Evolutionary conservation across 257 asterid genomes (phyloP).

Genomic region (Ehretia macrophylla): DNA sequence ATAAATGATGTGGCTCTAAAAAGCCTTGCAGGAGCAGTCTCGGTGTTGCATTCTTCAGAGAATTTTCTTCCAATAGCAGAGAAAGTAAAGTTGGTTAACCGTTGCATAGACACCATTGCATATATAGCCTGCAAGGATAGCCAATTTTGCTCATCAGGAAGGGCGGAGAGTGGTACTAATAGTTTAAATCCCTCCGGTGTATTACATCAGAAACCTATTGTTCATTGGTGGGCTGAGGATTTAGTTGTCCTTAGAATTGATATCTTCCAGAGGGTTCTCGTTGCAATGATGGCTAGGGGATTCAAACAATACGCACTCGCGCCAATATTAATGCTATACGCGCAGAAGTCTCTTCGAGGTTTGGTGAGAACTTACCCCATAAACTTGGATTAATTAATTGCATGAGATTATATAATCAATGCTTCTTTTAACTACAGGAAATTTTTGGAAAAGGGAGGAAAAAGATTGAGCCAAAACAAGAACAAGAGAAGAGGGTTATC

Average conservation of each 20-base stretch:
- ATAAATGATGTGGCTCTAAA: constrained; percentile 67
- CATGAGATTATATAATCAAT: no score
- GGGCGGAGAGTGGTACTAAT: constrained; percentile 17
- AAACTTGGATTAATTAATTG: constrained; percentile 4
- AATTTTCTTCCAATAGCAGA: constrained; percentile 62
- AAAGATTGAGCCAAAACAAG: constrained; percentile 60
- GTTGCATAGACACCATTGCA: constrained; percentile 72
- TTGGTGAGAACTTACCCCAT: constrained; percentile 65
- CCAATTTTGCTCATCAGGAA: constrained; percentile 36
- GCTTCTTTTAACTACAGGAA: constrained; percentile 42
- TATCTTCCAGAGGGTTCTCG: constrained; percentile 66
- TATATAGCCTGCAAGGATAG: constrained; percentile 62
- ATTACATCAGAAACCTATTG: constrained; percentile 39
- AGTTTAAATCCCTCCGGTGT: neutral
- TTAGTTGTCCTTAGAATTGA: constrained; percentile 64
- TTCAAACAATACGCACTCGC: constrained; percentile 71
- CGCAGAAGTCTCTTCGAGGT: constrained; percentile 86
- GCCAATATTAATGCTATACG: constrained; percentile 78
- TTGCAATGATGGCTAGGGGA: constrained; percentile 77
- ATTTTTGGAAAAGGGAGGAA: constrained; percentile 64
- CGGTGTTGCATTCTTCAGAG: constrained; percentile 61
- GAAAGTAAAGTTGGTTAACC: constrained; percentile 64
- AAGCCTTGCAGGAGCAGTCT: constrained; percentile 69
- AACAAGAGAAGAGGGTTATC: constrained; percentile 76
- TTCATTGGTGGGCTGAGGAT: constrained; percentile 93